Evolutionary conservation across 441 rosid genomes (phyloP), one percentile per base, ranked within the genome.

Genomic region (Sinapis alba): DNA sequence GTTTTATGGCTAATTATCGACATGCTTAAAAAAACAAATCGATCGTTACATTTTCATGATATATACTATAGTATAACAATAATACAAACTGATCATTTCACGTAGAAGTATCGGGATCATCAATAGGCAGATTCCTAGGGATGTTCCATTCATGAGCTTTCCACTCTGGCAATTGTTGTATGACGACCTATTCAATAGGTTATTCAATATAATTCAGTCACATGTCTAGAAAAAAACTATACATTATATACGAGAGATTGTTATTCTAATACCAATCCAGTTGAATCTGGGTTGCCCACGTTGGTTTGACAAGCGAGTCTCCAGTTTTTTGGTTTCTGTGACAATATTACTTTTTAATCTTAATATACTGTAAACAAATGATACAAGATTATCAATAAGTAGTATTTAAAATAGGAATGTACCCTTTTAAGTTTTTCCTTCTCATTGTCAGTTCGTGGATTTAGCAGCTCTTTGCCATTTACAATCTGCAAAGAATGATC

Each of bases 131-230:
- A 27, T 61, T 27, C 77, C 69, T 85, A 53, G 89, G 84, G 23
- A 77, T 85, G 23, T 71, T 83, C 98, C 98, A 90, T 83, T 90
- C 97, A 81, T 94, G 98, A 24, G 85, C 89, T 81, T 94, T 92
- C 98, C 98, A 92, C 75, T 94, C 98, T 7, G 97, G 97, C 68
- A 94, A 72, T 71, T 92, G 97, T 68, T 92, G 98, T 71, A 94
- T 82, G 24, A 89, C 90, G 61, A 94, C 87, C 97, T 90, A 84
- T 85, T 57, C 16, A 38, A 24, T 47, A 65, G 4, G 38, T 36
- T 9, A 20, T 8, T n/a, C 21, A n/a, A 27, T 6, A 30, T 15
- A 18, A 57, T 20, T 41, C 1, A 47, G 7, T 72, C 69, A 65
- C 59, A 60, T 76, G 5, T 5, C 27, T 61, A 62, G 24, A 45